Conservation (phyloP, 2,329 filamentous ascomycete species). For the Aureobasidium zeae region DNA sequence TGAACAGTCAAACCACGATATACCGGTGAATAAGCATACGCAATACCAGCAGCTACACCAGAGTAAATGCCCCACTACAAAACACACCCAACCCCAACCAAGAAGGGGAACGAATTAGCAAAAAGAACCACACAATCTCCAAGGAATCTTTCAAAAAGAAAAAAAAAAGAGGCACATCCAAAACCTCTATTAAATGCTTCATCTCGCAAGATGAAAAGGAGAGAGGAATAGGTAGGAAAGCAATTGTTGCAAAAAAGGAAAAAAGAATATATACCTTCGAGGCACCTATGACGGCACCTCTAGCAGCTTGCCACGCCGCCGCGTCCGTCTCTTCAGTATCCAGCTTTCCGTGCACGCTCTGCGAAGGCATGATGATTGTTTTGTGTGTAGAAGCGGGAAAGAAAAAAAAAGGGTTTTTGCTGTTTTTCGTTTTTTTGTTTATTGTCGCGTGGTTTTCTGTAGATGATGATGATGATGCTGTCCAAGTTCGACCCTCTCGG, state of each 20-base stretch:
- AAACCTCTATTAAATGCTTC: too few relatives aligned
- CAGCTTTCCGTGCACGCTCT: slow-evolving; percentile 43
- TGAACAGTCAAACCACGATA: slow-evolving; percentile 65
- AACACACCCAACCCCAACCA: background rate
- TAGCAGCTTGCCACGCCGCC: slow-evolving; percentile 62
- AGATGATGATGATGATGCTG: too few relatives aligned
- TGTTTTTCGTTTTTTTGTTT: too few relatives aligned
- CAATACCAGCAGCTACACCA: slow-evolving; percentile 52
- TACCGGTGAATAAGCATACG: slow-evolving; percentile 57
- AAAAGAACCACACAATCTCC: background rate
- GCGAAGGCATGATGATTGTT: slow-evolving; percentile 5
- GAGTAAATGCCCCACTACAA: slow-evolving; percentile 58
- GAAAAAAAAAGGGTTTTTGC: too few relatives aligned
- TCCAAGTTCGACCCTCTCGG: too few relatives aligned
- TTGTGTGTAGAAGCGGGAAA: too few relatives aligned
- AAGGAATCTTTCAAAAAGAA: background rate
- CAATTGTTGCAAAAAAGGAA: too few relatives aligned
- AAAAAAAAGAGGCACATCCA: background rate
- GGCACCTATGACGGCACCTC: slow-evolving; percentile 58
- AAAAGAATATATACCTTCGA: slow-evolving; percentile 46
- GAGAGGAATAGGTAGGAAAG: too few relatives aligned
- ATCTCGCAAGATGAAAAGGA: too few relatives aligned
- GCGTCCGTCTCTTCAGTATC: slow-evolving; percentile 57
- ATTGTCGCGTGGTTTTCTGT: too few relatives aligned
- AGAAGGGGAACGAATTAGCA: background rate